Evolutionary conservation across 1,284 basidiomycete species (phyloP), one percentile per base, ranked within the genome.

Genomic region (Taiwanofungus camphoratus): DNA sequence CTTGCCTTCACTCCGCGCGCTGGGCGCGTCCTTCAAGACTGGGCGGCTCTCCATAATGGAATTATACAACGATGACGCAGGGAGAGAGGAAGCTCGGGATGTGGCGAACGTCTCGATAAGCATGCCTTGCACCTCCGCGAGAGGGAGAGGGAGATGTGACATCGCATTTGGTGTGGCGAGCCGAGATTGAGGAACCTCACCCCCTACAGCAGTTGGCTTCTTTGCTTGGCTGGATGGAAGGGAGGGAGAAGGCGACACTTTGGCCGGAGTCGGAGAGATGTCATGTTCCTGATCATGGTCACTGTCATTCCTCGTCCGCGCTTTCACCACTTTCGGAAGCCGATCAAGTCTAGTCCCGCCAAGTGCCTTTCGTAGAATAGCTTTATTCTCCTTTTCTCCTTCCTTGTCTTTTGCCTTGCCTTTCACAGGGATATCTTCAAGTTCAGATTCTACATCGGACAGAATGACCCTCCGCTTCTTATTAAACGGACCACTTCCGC

Each of bases 91-190:
- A 12, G 84, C 81, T 24, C 86, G 76, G 2, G 84, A 79, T 7
- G 76, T 73, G 5, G 82, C 84, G 58, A 87, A 70, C n/a, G 74
- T 72, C 64, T 87, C 83, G 51, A 87, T 75, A 6, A 87, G 63
- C 69, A 84, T 73, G 3, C 85, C 83, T 36, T 61, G 54, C 41
- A 62, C 49, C 46, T 62, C 60, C 2, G 26, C 41, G 1, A 48
- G 47, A 8, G 57, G 57, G 4, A 62, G 45, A 6, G 60, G 60
- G n/a, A n/a, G n/a, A n/a, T 29, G 27, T 8, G 13, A 36, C 35
- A 22, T 15, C 9, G 35, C 8, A 15, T 18, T 36, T 9, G 5
- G 18, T 5, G 9, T 11, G 6, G 5, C 15, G 35, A 20, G 12
- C 12, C 8, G 13, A 24, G 20, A 15, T 32, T 30, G 19, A 26